phyloP scores from a whole-genome alignment of 352 stramenopile genomes.

The Pythium folliculosum region DNA sequence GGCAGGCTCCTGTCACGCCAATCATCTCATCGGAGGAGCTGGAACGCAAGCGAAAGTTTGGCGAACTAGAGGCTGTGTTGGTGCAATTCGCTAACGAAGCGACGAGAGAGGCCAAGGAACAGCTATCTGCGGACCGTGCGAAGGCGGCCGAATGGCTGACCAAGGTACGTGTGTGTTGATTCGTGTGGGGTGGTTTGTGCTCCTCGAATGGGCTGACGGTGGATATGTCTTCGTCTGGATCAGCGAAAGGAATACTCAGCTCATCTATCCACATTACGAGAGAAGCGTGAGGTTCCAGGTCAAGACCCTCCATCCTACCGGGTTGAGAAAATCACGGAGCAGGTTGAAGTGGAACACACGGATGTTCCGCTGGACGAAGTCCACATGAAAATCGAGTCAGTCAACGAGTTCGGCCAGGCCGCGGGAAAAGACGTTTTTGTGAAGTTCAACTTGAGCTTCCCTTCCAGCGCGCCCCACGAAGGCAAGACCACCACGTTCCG shows the following conservation, averaged over 20 bases:
- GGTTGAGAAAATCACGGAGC: conserved; percentile 37
- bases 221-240: background rate
- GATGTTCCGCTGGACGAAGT: conserved; percentile 58
- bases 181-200: background rate
- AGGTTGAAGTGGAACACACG: conserved; percentile 49
- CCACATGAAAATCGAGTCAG: conserved; percentile 44
- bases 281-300: conserved; percentile 47
- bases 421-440: conserved; percentile 62
- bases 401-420: conserved; percentile 44
- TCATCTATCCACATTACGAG: conserved; percentile 51
- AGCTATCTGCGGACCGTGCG: conserved; percentile 46
- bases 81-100: conserved; percentile 68
- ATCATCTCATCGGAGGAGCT: conserved; percentile 20
- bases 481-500: conserved; percentile 48
- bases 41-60: conserved; percentile 36
- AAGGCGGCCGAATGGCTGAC: conserved; percentile 56
- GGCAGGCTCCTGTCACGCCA: conserved; percentile 6
- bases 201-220: background rate
- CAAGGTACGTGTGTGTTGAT: conserved; percentile 39
- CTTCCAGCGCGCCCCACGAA: conserved; percentile 55
- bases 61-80: conserved; percentile 62
- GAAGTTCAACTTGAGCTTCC: conserved; percentile 78
- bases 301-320: conserved; percentile 52
- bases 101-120: conserved; percentile 49
- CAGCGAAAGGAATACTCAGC: conserved; percentile 64